A percentile compares a stretch with the other conserved stretches of the same genome.
These are phyloP conservation scores for Diaporthe citrichinensis DNA, from an alignment of 2,329 filamentous ascomycete genomes.

Conservation along the genomic window DNA sequence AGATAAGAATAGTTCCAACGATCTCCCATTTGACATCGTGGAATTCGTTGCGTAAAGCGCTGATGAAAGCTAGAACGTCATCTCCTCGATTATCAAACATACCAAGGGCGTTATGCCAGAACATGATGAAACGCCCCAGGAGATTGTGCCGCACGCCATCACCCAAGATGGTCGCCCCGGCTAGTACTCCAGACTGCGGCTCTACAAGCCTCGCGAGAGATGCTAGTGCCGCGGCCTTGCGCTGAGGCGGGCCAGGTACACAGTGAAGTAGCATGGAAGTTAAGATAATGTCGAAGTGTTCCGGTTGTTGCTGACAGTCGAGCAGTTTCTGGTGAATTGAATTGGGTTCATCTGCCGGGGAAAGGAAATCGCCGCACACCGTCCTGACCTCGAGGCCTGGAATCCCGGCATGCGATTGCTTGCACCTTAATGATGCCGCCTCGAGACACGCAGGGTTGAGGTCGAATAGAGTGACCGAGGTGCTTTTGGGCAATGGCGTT, in stretches of 20 bases:
- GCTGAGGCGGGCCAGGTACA: slow-evolving; percentile 10
- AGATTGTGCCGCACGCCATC: slow-evolving; percentile 10
- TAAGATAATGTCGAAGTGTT: neutral
- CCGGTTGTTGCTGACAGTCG: neutral
- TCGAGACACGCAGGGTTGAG: slow-evolving; percentile 29
- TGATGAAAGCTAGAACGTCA: neutral
- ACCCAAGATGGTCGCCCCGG: slow-evolving; percentile 16
- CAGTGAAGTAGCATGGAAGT: slow-evolving; percentile 19
- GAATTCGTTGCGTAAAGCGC: neutral
- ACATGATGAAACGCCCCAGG: slow-evolving; percentile 23
- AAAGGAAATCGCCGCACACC: slow-evolving; percentile 25
- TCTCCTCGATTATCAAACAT: slow-evolving; percentile 23
- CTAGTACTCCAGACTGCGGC: slow-evolving; percentile 5
- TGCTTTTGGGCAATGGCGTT: neutral
- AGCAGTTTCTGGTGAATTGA: slow-evolving; percentile 17
- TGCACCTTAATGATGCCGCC: slow-evolving; percentile 1
- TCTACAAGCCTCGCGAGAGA: neutral
- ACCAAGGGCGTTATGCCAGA: slow-evolving; percentile 23
- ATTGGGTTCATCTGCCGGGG: neutral
- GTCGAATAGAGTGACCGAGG: slow-evolving; percentile 13
- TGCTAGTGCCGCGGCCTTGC: slow-evolving; percentile 12
- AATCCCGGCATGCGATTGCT: neutral
- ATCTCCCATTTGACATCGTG: slow-evolving; percentile 15
- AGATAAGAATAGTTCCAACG: slow-evolving; percentile 9
- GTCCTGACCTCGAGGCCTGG: neutral